A percentile compares a stretch with the other conserved stretches of the same genome.
Evolutionary conservation across 1,284 basidiomycete genomes (phyloP).

Genomic region (Binderoboletus segoi): DNA sequence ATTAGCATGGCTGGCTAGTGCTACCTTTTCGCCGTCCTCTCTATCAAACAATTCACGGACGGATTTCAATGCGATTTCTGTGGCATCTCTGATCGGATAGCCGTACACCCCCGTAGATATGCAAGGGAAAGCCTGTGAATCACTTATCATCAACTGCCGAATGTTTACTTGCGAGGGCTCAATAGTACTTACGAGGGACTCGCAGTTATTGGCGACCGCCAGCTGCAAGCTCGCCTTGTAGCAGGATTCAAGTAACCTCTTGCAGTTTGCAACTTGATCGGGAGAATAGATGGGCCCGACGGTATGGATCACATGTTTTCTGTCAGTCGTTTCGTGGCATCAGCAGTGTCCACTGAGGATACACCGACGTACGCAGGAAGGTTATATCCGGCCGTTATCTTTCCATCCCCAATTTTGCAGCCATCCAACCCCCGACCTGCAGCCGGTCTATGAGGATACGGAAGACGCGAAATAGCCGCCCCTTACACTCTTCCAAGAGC

Average conservation of each 20-base stretch:
- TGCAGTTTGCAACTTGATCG: slow-evolving; percentile 48
- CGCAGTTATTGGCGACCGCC: slow-evolving; percentile 61
- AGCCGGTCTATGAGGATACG: slow-evolving; percentile 6
- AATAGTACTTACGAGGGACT: slow-evolving; percentile 56
- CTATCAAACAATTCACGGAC: slow-evolving; percentile 62
- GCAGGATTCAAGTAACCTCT: slow-evolving; percentile 67
- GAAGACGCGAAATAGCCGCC: background rate
- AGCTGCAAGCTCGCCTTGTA: slow-evolving; percentile 70
- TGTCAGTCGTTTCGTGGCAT: slow-evolving; percentile 26
- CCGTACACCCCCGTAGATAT: slow-evolving; percentile 82
- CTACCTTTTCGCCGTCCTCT: slow-evolving; percentile 52
- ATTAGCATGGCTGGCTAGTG: background rate
- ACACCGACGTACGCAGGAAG: slow-evolving; percentile 63
- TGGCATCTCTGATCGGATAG: slow-evolving; percentile 75
- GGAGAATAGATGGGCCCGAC: slow-evolving; percentile 83
- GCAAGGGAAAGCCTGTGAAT: slow-evolving; percentile 70
- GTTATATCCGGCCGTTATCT: slow-evolving; percentile 77
- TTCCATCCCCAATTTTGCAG: slow-evolving; percentile 81
- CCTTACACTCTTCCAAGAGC: slow-evolving; percentile 41
- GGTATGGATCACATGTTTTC: slow-evolving; percentile 83
- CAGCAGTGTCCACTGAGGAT: background rate
- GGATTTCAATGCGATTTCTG: slow-evolving; percentile 65
- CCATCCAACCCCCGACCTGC: slow-evolving; percentile 70
- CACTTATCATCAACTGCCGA: background rate
- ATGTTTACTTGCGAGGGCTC: background rate